Evolutionary conservation across 2,329 filamentous ascomycete genomes (phyloP), one percentile per base, ranked within the genome.

Genomic region (Gyromitra esculenta): DNA sequence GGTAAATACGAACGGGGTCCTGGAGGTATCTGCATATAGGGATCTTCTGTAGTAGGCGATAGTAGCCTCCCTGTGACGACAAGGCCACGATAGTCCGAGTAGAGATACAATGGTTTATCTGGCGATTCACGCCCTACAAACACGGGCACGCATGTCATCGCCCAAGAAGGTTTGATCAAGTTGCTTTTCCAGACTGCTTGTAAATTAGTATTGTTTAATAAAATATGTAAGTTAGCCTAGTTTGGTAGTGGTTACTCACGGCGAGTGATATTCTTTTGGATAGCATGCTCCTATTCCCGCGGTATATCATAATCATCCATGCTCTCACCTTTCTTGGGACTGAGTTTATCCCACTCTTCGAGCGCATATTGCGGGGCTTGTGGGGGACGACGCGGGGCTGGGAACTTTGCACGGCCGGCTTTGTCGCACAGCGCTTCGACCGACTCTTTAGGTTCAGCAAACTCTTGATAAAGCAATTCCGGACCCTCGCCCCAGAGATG

Each of bases 21-120:
- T 18, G 64, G 60, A 21, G 56, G 56, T 57, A 57, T 59, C 37
- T 50, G 39, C 45, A 74, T 60, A 60, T 69, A 8, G 18, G 67
- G 73, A 13, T 60, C 57, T n/a, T 5, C 60, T 18, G 56, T 62
- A 18, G 67, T 43, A 15, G 67, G 67, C 6, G 25, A 62, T n/a
- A 70, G 35, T 9, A 70, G 9, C 21, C 54, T 70, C 9, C 69
- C 69, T 3, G 15, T 64, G 5, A 45, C 50, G 4, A 73, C 59
- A 8, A 76, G 73, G n/a, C 50, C 48, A 15, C 68, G 67, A 25
- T 76, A 76, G 48, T 76, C 73, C 0, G 70, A 66, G 54, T 72
- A 76, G 41, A 76, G 69, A 37, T 62, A 48, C 9, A 72, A 18
- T 13, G 43, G 65, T 15, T 74, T 69, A 1, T 69, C 41, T 9